These are phyloP conservation scores for Lactarius quietus DNA, from an alignment of 768 basidiomycete genomes.

Conservation along the genomic window DNA sequence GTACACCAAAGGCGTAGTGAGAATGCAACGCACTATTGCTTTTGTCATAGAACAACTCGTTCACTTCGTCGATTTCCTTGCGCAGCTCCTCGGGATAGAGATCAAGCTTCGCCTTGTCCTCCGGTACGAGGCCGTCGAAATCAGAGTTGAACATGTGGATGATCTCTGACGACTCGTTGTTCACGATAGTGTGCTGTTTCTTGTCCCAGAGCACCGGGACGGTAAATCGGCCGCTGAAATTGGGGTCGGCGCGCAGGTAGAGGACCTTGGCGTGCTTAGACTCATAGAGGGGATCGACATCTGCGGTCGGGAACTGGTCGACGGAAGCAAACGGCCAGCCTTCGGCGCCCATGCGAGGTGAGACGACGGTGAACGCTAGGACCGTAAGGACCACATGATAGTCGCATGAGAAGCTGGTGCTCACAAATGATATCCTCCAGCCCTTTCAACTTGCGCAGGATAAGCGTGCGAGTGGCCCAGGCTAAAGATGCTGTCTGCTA, in stretches of 20 bases:
- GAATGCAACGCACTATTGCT: conserved; percentile 64
- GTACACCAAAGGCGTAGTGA: background rate
- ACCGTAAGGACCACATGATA: background rate
- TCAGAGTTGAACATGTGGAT: conserved; percentile 89
- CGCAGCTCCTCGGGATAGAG: conserved; percentile 74
- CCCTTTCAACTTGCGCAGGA: conserved; percentile 88
- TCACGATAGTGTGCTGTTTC: conserved; percentile 82
- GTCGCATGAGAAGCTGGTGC: conserved; percentile 29
- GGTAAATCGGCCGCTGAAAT: conserved; percentile 77
- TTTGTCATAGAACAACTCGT: conserved; percentile 81
- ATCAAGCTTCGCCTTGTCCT: conserved; percentile 62
- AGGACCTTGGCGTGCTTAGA: conserved; percentile 76
- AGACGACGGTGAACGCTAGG: conserved; percentile 74
- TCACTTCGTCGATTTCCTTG: conserved; percentile 76
- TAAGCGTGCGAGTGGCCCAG: conserved; percentile 92
- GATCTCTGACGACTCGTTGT: conserved; percentile 94
- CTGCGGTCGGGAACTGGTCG: conserved; percentile 66
- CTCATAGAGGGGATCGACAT: conserved; percentile 69
- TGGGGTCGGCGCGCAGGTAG: conserved; percentile 70
- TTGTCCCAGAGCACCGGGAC: conserved; percentile 94
- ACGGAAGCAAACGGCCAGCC: conserved; percentile 86
- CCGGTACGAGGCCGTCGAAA: conserved; percentile 70
- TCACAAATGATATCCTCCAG: conserved; percentile 78
- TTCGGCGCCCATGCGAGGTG: conserved; percentile 75
- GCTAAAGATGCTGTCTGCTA: conserved; percentile 45